Conservation (phyloP, 495 filamentous ascomycete genomes). For the Penicillium pulvis region DNA sequence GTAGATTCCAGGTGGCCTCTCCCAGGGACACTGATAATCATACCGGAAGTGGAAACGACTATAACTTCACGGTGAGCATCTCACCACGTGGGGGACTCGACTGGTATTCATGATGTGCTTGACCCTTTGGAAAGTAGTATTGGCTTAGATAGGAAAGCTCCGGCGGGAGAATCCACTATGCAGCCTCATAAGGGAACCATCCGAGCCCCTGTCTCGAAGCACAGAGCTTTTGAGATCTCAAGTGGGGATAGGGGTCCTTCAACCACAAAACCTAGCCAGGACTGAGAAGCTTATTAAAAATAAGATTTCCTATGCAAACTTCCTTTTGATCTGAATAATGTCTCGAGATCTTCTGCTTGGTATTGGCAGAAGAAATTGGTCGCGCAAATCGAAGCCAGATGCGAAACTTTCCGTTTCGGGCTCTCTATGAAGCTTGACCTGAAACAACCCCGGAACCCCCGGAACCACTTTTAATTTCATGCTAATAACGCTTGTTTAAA, state of each 20-base stretch:
- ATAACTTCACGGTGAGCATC: too few species aligned
- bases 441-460: neutral
- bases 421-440: neutral
- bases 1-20: too few species aligned
- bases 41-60: too few species aligned
- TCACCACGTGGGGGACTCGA: too few species aligned
- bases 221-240: neutral
- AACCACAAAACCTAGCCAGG: neutral
- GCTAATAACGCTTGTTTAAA: neutral
- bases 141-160: neutral
- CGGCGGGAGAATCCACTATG: neutral
- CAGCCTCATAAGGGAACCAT: neutral
- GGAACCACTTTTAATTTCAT: neutral
- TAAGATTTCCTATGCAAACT: neutral
- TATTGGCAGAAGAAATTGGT: neutral
- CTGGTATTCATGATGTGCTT: too few species aligned
- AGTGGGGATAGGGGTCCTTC: neutral
- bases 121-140: neutral
- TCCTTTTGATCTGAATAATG: neutral
- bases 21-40: too few species aligned
- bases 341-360: neutral
- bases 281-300: neutral
- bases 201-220: neutral
- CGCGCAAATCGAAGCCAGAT: neutral
- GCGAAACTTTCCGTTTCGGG: neutral